Evolutionary conservation across 2,329 filamentous ascomycete species (phyloP).

Genomic region (Paraphoma sp.): DNA sequence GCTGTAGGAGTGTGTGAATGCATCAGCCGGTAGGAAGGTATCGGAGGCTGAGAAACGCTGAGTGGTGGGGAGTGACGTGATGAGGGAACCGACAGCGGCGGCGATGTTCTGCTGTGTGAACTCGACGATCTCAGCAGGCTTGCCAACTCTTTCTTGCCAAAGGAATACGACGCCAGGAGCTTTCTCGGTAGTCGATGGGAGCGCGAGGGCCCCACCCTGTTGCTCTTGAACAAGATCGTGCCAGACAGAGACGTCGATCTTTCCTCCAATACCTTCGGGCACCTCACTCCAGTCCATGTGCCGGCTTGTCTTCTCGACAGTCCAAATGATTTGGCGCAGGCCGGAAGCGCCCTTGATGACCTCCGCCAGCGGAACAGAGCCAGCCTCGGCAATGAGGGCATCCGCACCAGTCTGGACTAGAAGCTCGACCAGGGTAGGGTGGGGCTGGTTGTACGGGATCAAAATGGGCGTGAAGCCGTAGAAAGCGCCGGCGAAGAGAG

Average conservation of each 20-base stretch:
- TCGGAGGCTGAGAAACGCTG: slow-evolving; percentile 79
- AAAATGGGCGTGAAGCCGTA: slow-evolving; percentile 86
- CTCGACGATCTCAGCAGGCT: slow-evolving; percentile 71
- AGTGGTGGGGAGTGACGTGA: slow-evolving; percentile 74
- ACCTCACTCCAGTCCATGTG: slow-evolving; percentile 97
- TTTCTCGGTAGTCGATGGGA: slow-evolving; percentile 67
- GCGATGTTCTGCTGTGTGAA: slow-evolving; percentile 87
- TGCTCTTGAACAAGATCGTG: slow-evolving; percentile 81
- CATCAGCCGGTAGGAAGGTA: slow-evolving; percentile 83
- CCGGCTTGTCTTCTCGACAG: slow-evolving; percentile 85
- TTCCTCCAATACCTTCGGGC: slow-evolving; percentile 75
- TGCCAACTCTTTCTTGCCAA: slow-evolving; percentile 63
- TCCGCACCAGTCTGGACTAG: slow-evolving; percentile 78
- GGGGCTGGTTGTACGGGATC: slow-evolving; percentile 79
- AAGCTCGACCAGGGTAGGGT: slow-evolving; percentile 73
- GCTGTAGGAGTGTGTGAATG: slow-evolving; percentile 79
- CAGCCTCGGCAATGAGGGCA: slow-evolving; percentile 81
- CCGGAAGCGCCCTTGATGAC: slow-evolving; percentile 72
- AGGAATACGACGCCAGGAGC: slow-evolving; percentile 66
- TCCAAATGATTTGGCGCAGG: slow-evolving; percentile 83
- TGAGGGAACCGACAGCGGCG: slow-evolving; percentile 81
- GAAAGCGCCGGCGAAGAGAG: slow-evolving; percentile 87
- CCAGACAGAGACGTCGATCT: slow-evolving; percentile 87
- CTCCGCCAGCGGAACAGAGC: slow-evolving; percentile 80
- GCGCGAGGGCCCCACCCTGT: slow-evolving; percentile 60